These are phyloP conservation scores for Sphaerulina vaccinii DNA, from an alignment of 2,329 filamentous ascomycete genomes.

Conservation along the genomic window DNA sequence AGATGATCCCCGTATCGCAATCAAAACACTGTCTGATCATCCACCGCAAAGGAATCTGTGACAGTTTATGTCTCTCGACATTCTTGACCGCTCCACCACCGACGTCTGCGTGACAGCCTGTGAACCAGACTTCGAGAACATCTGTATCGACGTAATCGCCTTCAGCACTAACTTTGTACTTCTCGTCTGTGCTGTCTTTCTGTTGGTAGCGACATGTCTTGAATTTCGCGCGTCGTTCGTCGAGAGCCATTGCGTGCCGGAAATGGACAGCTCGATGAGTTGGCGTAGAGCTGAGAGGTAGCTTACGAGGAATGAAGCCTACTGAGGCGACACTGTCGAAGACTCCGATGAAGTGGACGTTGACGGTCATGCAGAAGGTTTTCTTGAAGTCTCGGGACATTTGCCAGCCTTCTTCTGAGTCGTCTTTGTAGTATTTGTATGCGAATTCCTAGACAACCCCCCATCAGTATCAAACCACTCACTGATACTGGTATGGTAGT, in stretches of 20 bases:
- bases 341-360: constrained; percentile 46
- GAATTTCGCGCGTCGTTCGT: constrained; percentile 48
- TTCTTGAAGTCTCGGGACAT: constrained; percentile 46
- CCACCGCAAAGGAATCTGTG: constrained; percentile 49
- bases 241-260: constrained; percentile 47
- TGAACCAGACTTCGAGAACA: constrained; percentile 45
- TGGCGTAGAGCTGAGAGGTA: constrained; percentile 42
- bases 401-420: constrained; percentile 41
- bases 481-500: too few species aligned
- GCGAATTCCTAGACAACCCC: constrained; percentile 38
- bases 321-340: constrained; percentile 47
- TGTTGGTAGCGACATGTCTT: constrained; percentile 42
- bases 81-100: constrained; percentile 48
- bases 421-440: constrained; percentile 48
- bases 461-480: too few species aligned
- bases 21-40: constrained; percentile 51
- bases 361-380: constrained; percentile 47
- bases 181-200: constrained; percentile 26
- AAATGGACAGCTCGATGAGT: constrained; percentile 41
- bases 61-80: constrained; percentile 44
- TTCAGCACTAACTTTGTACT: constrained; percentile 24
- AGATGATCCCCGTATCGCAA: constrained; percentile 48
- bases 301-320: constrained; percentile 42
- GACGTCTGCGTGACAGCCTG: constrained; percentile 46
- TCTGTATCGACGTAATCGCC: constrained; percentile 20